Evolutionary conservation across 768 basidiomycete genomes (phyloP).

Genomic region (Termitomyces sp.): DNA sequence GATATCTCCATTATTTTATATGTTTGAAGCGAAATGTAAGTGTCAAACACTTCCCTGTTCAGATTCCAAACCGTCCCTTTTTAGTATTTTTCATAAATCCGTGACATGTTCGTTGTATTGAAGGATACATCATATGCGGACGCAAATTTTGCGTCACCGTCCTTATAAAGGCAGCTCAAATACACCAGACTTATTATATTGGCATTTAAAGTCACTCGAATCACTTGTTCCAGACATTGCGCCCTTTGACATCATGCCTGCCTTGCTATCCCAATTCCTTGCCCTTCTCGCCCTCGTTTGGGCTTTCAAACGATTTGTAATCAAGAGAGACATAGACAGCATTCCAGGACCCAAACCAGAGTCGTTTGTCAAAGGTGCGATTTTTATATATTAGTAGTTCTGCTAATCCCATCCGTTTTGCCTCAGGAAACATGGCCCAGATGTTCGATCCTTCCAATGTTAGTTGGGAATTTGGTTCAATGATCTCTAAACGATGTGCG

Average conservation of each 20-base stretch:
- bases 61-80: too few species aligned
- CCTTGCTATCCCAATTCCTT: not conserved
- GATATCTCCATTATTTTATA: too few species aligned
- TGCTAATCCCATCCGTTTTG: too few species aligned
- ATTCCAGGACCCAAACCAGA: constrained; percentile 26
- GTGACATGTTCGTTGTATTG: not conserved
- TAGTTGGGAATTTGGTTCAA: too few species aligned
- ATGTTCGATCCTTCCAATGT: too few species aligned
- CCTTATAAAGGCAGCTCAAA: not conserved
- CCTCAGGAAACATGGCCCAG: too few species aligned
- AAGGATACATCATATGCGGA: not conserved
- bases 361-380: constrained; percentile 24
- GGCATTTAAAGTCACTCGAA: not conserved
- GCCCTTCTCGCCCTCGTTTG: too few species aligned
- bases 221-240: not conserved
- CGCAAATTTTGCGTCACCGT: not conserved
- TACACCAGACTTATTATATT: not conserved
- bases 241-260: not conserved
- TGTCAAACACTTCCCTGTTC: too few species aligned
- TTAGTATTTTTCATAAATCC: too few species aligned
- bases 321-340: constrained; percentile 22
- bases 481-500: too few species aligned
- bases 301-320: constrained; percentile 10
- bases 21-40: too few species aligned
- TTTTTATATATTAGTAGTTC: not conserved